Evolutionary conservation across 129 eudicot species (phyloP), one percentile per base, ranked within the genome.

Genomic region (Tagetes patula): DNA sequence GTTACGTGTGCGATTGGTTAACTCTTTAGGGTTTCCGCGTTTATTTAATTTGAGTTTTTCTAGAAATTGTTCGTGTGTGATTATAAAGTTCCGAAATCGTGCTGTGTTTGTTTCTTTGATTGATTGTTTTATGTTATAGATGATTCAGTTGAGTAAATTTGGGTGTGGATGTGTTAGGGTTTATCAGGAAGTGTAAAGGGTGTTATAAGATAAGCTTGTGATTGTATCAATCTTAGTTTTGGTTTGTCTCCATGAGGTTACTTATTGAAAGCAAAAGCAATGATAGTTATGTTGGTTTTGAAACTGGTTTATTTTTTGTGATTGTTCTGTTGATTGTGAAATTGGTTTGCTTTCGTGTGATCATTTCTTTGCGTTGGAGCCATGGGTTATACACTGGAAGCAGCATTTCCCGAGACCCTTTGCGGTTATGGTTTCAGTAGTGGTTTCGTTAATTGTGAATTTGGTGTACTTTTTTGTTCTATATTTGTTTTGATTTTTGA

Each of bases 1-100:
- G 43, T 69, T 60, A 58, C 36, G 52, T 20, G 47, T 58, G 49
- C 63, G 49, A 58, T 46, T 46, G 7, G 48, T 41, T 49, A 11
- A 8, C 53, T 11, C 34, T 33, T 58, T 77, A 77, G 81, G 81
- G 81, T 77, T 77, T 77, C 52, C 71, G 45, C 65, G 49, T 64
- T 38, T 36, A 12, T 59, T 27, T 39, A 38, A 69, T 36, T 48
- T 38, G 43, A 43, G 54, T 20, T 30, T 33, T 60, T 39, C 6
- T 67, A 12, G 47, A 67, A 46, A 36, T 31, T 9, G 1, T 13
- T 4, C 4, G 32, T 67, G 32, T 52, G 47, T 37, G 14, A 20
- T 31, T 43, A 3, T 43, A 10, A 67, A 54, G 60, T 11, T 55
- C 8, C 39, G 65, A 27, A 41, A n/a, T 3, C 36, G 32, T 69